Evolutionary conservation across 106 monocot species (phyloP).

Genomic region (Acanthochlamys bracteata): DNA sequence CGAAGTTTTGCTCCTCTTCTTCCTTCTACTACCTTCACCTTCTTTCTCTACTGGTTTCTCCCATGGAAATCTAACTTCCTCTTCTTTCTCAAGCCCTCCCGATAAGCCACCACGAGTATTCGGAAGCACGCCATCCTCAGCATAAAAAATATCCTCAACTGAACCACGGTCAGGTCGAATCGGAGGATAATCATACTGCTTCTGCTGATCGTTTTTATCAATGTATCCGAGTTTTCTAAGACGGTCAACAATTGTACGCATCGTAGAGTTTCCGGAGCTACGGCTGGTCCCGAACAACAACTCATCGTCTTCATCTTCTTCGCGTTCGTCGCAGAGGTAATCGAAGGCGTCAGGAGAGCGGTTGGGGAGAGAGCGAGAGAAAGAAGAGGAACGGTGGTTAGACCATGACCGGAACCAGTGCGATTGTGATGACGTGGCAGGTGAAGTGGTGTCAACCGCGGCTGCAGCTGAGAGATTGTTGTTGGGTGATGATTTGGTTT

Average conservation of each 20-base stretch:
- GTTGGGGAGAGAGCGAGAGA: conserved; percentile 24
- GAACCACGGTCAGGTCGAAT: conserved; percentile 51
- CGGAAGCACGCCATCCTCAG: conserved; percentile 72
- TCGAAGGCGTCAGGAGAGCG: conserved; percentile 25
- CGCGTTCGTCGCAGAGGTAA: conserved; percentile 37
- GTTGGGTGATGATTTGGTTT: too few relatives aligned
- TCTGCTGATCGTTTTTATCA: conserved; percentile 24
- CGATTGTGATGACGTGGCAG: too few relatives aligned
- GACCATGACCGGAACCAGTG: too few relatives aligned
- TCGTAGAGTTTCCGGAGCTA: conserved; percentile 61
- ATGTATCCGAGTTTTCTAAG: conserved; percentile 75
- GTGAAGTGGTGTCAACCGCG: too few relatives aligned
- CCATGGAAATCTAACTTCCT: conserved; percentile 79
- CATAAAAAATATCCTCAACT: conserved; percentile 84
- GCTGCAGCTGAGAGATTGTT: too few relatives aligned
- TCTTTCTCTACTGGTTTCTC: conserved; percentile 34
- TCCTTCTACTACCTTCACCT: conserved; percentile 9
- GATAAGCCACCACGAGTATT: conserved; percentile 52
- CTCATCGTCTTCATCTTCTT: conserved; percentile 71
- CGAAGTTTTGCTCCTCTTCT: conserved; percentile 52
- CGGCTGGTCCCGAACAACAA: conserved; percentile 63
- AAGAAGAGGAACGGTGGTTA: neutral
- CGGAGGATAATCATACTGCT: conserved; percentile 16
- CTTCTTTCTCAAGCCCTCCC: conserved; percentile 28
- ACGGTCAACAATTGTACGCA: conserved; percentile 72